Evolutionary conservation across 768 basidiomycete genomes (phyloP), one percentile per base, ranked within the genome.

Genomic region (Neoboletus brunneissimus): DNA sequence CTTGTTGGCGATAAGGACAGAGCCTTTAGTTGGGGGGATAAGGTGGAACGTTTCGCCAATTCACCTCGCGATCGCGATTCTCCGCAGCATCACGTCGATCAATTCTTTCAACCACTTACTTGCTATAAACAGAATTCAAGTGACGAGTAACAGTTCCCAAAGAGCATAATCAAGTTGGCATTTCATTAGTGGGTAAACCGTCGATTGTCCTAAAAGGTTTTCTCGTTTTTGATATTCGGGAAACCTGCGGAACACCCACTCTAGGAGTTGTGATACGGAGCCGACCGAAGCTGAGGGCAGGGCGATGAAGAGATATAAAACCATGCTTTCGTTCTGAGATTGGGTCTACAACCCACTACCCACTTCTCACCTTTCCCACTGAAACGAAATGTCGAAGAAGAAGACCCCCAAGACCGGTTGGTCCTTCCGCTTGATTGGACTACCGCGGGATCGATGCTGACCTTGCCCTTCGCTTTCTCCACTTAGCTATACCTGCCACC

Each of bases 281-380:
- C 53, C 47, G 48, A 60, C 59, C 67, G 56, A 58, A 56, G 57
- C 55, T 65, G 56, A 71, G 70, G 70, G 70, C 70, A 70, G 68
- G 65, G 51, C 60, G 31, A 55, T 41, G 52, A 48, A 49, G 25
- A 37, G 52, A 34, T 57, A 70, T 70, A 70, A 72, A 67, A n/a
- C 6, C 37, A 13, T 52, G 54, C 8, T 46, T 48, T 54, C 27
- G 31, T 46, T 46, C 46, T 34, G 32, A 48, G 29, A 41, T 18
- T 5, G 15, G 12, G 38, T 35, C 42, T 20, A 22, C 50, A 44
- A 44, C 10, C 44, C 38, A 47, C 35, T 3, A 34, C 55, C 48
- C 34, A 54, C 51, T 23, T 52, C 45, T 23, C 48, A 34, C 47
- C 40, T 49, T 47, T 7, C 48, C 9, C 53, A 49, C 54, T 37